Evolutionary conservation across 2,329 filamentous ascomycete genomes (phyloP).

Genomic region (Monosporascus sp.): DNA sequence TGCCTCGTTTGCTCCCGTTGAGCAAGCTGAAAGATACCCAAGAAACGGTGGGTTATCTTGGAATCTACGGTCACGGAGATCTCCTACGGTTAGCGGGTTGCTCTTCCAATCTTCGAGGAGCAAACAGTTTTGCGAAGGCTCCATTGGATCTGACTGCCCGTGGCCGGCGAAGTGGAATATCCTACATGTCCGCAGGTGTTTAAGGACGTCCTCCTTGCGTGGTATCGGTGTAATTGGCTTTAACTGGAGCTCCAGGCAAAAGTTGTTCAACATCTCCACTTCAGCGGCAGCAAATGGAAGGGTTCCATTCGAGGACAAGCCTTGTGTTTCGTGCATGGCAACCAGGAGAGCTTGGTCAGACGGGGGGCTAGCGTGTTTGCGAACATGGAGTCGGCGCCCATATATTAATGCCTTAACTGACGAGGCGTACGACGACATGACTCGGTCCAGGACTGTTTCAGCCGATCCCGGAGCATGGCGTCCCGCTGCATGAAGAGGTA

Average conservation of each 20-base stretch:
- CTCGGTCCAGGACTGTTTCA: no score
- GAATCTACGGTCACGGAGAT: constrained; percentile 11
- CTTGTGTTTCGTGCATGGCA: no score
- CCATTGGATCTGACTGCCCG: constrained; percentile 18
- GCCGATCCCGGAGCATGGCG: no score
- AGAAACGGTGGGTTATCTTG: constrained; percentile 22
- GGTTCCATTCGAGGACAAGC: no score
- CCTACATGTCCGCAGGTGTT: constrained; percentile 17
- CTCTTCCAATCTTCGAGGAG: constrained; percentile 22
- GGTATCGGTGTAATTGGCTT: background rate
- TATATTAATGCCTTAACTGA: no score
- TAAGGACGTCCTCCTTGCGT: constrained; percentile 19
- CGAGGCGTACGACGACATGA: no score
- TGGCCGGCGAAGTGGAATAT: constrained; percentile 40
- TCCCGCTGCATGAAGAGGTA: no score
- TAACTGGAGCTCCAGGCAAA: constrained; percentile 5
- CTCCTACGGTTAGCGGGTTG: constrained; percentile 10
- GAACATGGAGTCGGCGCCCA: no score
- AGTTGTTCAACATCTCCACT: constrained; percentile 4
- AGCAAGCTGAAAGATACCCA: constrained; percentile 34
- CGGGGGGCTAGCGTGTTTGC: accelerated
- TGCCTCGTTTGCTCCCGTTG: constrained; percentile 21
- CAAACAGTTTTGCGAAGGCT: constrained; percentile 27
- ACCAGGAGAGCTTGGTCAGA: no score
- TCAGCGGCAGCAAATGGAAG: constrained; percentile 5